These are phyloP conservation scores for Solanum lignicaule DNA, from an alignment of 257 asterid species.

Conservation along the genomic window DNA sequence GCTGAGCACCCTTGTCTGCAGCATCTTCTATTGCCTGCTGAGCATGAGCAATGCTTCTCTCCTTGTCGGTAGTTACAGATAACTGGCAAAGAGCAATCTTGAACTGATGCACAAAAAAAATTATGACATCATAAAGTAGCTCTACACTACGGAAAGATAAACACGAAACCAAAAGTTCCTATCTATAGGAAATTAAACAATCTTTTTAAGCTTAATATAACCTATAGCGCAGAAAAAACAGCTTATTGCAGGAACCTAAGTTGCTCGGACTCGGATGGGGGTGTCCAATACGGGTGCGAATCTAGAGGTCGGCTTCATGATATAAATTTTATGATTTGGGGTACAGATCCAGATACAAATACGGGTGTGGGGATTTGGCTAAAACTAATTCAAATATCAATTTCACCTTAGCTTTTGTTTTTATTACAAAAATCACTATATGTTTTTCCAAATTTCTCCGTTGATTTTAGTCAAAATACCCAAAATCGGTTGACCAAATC, in stretches of 20 bases:
- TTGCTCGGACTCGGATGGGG: not conserved
- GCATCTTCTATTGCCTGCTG: constrained; percentile 53
- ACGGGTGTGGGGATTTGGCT: not conserved
- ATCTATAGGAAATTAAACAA: not conserved
- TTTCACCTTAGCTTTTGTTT: not conserved
- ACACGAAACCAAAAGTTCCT: not conserved
- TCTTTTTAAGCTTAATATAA: not conserved
- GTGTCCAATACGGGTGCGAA: not conserved
- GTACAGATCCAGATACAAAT: not conserved
- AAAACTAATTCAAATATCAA: not conserved
- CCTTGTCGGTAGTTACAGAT: constrained; percentile 57
- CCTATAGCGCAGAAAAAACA: not conserved
- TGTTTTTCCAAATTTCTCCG: not conserved
- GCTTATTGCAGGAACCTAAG: not conserved
- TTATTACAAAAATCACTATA: not conserved
- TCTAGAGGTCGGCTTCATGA: not conserved
- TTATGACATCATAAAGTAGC: not conserved
- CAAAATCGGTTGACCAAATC: not conserved
- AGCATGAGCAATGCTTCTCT: constrained; percentile 54
- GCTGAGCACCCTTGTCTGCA: constrained; percentile 61
- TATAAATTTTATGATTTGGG: not conserved
- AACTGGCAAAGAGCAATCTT: constrained; percentile 83
- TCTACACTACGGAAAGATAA: not conserved
- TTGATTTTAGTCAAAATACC: not conserved
- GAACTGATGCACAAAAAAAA: constrained; percentile 42